Evolutionary conservation across 176 grass and related monocot genomes (phyloP).

Genomic region (Ensete glaucum): DNA sequence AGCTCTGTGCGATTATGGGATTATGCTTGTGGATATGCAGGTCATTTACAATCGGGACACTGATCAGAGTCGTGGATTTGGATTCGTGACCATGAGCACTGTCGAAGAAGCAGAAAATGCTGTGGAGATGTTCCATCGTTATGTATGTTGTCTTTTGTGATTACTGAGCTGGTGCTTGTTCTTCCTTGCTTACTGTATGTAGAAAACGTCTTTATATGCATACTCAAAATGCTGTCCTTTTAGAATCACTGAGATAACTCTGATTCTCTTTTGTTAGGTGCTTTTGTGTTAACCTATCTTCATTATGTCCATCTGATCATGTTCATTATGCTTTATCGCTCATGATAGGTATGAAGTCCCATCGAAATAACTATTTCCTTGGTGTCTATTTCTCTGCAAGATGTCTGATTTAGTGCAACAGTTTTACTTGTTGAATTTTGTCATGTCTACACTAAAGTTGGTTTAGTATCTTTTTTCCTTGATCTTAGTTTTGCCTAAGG

Average conservation of each 20-base stretch:
- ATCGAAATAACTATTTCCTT: background rate
- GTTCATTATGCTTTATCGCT: too few species aligned
- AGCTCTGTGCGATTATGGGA: background rate
- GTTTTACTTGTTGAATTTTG: background rate
- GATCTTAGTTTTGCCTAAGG: background rate
- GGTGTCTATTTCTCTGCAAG: background rate
- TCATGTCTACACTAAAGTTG: background rate
- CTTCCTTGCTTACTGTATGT: background rate
- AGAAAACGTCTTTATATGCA: too few species aligned
- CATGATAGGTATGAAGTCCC: background rate
- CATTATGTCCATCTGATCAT: background rate
- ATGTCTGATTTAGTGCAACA: background rate
- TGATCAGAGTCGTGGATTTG: constrained; percentile 18
- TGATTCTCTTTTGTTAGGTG: background rate
- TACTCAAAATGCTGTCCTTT: too few species aligned
- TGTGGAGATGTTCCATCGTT: constrained; percentile 6
- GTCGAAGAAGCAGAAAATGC: constrained; percentile 16
- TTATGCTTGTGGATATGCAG: background rate
- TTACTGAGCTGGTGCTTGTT: background rate
- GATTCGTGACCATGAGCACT: constrained; percentile 15
- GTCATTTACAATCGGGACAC: constrained; percentile 14
- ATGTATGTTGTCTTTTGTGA: constrained; percentile 7
- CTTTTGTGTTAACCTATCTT: background rate
- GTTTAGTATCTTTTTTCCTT: background rate
- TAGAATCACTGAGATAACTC: background rate